Percentiles rank a stretch among this genome's conserved stretches.
Conservation (phyloP, 163 green algal genomes). For the Chlamydomonas reinhardtii region DNA sequence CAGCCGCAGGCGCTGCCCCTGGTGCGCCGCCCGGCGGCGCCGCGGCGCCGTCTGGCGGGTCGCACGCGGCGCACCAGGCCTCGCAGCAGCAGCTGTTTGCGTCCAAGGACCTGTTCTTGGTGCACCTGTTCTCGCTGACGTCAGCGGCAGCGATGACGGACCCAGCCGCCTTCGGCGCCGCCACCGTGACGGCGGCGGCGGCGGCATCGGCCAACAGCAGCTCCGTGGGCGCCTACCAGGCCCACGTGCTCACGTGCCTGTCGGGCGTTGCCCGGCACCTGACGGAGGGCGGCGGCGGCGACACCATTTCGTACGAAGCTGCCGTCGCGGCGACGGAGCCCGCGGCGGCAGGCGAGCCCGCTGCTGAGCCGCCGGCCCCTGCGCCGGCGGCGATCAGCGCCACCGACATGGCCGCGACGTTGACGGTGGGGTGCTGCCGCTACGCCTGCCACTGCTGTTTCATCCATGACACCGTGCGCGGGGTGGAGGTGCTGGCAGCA, state of each 20-base stretch:
- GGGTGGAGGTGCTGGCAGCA: conserved; percentile 30
- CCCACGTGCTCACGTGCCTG: conserved; percentile 29
- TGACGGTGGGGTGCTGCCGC: conserved; percentile 53
- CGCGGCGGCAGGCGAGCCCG: not conserved
- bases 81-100: not conserved
- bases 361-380: not conserved
- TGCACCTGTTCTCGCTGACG: conserved; percentile 34
- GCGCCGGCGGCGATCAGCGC: not conserved
- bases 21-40: not conserved
- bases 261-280: conserved; percentile 47
- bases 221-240: not conserved
- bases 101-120: conserved; percentile 40
- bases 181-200: not conserved
- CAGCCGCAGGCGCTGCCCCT: not conserved
- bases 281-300: conserved; percentile 38
- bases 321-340: not conserved
- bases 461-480: conserved; percentile 44
- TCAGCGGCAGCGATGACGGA: conserved; percentile 9
- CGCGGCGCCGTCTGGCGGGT: not conserved
- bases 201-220: not conserved
- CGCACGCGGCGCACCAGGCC: too few species aligned
- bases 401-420: not conserved
- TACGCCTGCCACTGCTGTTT: conserved; percentile 62
- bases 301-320: conserved; percentile 19
- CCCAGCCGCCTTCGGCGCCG: not conserved